Percentiles rank a stretch among this genome's conserved stretches.
phyloP scores from a whole-genome alignment of 805 yeast genomes.

The Wickerhamiella occidentalis region DNA sequence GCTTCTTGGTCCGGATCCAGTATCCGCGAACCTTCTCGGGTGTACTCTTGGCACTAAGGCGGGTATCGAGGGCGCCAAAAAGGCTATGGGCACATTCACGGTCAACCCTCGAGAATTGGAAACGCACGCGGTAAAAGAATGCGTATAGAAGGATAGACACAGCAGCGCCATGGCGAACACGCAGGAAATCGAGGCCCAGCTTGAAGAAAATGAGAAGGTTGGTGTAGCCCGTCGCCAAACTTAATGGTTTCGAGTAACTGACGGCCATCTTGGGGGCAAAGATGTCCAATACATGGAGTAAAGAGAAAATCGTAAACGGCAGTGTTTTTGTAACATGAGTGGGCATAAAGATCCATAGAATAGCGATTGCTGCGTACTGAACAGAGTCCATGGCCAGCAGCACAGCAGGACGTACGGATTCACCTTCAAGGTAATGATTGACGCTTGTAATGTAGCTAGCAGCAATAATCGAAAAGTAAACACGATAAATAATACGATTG shows the following conservation, averaged over 20 bases:
- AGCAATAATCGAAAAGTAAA: slow-evolving; percentile 18
- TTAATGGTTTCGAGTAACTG: not conserved
- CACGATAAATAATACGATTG: slow-evolving; percentile 23
- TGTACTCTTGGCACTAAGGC: slow-evolving; percentile 37
- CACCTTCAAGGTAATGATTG: slow-evolving; percentile 40
- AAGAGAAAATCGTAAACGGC: slow-evolving; percentile 61
- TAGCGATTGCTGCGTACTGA: slow-evolving; percentile 49
- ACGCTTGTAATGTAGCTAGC: slow-evolving; percentile 22
- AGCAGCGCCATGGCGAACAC: slow-evolving; percentile 56
- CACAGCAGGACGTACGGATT: slow-evolving; percentile 46
- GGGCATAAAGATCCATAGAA: slow-evolving; percentile 46
- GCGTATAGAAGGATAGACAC: slow-evolving; percentile 36
- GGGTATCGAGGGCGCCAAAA: slow-evolving; percentile 46
- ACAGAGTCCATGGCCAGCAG: slow-evolving; percentile 66
- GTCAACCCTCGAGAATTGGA: slow-evolving; percentile 56
- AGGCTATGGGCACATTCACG: slow-evolving; percentile 49
- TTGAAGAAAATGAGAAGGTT: slow-evolving; percentile 39
- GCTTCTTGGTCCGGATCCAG: slow-evolving; percentile 37
- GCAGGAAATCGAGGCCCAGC: slow-evolving; percentile 35
- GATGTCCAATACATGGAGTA: slow-evolving; percentile 66
- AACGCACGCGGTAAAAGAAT: slow-evolving; percentile 58
- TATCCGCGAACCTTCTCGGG: slow-evolving; percentile 37
- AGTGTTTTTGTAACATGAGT: slow-evolving; percentile 47
- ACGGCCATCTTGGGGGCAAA: slow-evolving; percentile 4
- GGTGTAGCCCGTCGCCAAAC: slow-evolving; percentile 33